Percentiles rank a stretch among this genome's conserved stretches.
Evolutionary conservation across 345 rosid species (phyloP).

Genomic region (Cardamine occulta): DNA sequence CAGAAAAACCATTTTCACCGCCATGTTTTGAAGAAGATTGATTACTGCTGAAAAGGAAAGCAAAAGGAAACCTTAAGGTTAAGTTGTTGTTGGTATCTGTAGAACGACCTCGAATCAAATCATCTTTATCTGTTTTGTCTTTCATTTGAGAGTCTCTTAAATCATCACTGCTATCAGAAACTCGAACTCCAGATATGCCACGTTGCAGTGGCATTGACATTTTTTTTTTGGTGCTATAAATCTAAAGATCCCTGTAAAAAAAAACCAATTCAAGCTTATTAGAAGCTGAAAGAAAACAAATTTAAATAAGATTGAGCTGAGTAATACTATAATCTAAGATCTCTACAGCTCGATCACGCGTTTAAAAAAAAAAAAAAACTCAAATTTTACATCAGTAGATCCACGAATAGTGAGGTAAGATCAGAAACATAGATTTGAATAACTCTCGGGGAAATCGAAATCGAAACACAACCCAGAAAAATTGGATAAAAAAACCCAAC

Average conservation of each 20-base stretch:
- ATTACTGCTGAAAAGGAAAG: conserved; percentile 49
- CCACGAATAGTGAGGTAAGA: conserved; percentile 41
- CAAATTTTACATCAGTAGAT: conserved; percentile 44
- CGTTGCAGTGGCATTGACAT: conserved; percentile 89
- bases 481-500: conserved; percentile 9
- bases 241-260: conserved; percentile 48
- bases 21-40: conserved; percentile 65
- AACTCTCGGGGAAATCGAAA: conserved; percentile 32
- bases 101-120: conserved; percentile 60
- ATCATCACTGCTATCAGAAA: conserved; percentile 65
- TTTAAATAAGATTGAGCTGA: background rate
- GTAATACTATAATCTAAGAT: background rate
- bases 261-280: background rate
- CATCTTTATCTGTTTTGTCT: conserved; percentile 73
- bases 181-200: conserved; percentile 64
- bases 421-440: conserved; percentile 27
- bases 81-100: conserved; percentile 47
- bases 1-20: conserved; percentile 64
- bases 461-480: conserved; percentile 39
- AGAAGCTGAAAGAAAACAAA: conserved; percentile 12
- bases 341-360: conserved; percentile 3
- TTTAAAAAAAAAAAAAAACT: conserved; percentile 5
- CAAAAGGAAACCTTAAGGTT: conserved; percentile 63
- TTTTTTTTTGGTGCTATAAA: conserved; percentile 12
- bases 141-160: conserved; percentile 78